These are phyloP conservation scores for Kuraishia ogatae DNA, from an alignment of 805 yeast species.

Conservation along the genomic window DNA sequence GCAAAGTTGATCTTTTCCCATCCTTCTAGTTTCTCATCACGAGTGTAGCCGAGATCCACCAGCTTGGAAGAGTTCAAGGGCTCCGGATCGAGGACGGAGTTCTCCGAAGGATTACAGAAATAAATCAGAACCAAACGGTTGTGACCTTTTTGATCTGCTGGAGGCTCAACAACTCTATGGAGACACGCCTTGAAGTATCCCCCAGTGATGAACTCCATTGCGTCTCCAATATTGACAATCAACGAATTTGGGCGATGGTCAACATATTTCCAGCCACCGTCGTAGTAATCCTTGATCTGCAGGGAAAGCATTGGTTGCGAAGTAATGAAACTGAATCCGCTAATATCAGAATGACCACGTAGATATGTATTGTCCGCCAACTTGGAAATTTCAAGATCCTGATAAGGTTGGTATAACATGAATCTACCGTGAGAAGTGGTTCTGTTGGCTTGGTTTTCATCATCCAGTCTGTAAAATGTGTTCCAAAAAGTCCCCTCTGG, in stretches of 20 bases:
- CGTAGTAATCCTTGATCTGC: constrained; percentile 24
- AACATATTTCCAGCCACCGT: constrained; percentile 26
- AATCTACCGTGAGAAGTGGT: constrained; percentile 33
- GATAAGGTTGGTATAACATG: constrained; percentile 23
- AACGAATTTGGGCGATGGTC: constrained; percentile 23
- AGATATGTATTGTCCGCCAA: constrained; percentile 16
- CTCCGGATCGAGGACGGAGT: constrained; percentile 23
- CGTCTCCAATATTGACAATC: constrained; percentile 28
- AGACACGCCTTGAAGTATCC: constrained; percentile 26
- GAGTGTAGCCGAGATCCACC: constrained; percentile 16
- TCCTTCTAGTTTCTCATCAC: constrained; percentile 14
- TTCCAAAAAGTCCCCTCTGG: constrained; percentile 36
- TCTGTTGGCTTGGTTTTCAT: constrained; percentile 22
- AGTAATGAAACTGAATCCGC: constrained; percentile 25
- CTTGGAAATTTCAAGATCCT: constrained; percentile 6
- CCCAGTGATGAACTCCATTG: constrained; percentile 26
- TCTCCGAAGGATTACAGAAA: constrained; percentile 20
- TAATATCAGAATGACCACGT: constrained; percentile 26
- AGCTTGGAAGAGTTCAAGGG: constrained; percentile 18
- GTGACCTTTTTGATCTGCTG: constrained; percentile 18
- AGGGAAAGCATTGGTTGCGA: constrained; percentile 26
- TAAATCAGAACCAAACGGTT: constrained; percentile 23
- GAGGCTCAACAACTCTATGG: constrained; percentile 27
- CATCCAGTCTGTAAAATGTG: constrained; percentile 24
- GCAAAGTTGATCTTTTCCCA: constrained; percentile 24